Percentiles rank a stretch among this genome's conserved stretches.
Evolutionary conservation across 2,329 filamentous ascomycete species (phyloP).

Genomic region (Colletotrichum filicis): DNA sequence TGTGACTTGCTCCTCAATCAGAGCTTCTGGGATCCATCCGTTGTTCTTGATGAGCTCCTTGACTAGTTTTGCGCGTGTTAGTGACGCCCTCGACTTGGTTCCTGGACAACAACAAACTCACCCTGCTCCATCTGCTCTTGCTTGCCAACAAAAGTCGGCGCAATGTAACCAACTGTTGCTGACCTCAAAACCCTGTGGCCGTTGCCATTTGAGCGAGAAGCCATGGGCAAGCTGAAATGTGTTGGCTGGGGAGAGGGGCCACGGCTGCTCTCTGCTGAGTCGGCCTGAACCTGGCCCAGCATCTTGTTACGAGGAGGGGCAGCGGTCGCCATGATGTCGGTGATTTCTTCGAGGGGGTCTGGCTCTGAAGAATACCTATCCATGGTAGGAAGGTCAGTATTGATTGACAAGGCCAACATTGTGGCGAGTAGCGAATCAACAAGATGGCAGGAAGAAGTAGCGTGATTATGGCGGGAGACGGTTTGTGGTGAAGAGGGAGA

Average conservation of each 20-base stretch:
- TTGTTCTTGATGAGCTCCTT: slow-evolving; percentile 82
- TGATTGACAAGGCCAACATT: slow-evolving; percentile 50
- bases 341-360: slow-evolving; percentile 49
- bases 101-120: slow-evolving; percentile 49
- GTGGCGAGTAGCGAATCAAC: slow-evolving; percentile 35
- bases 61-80: slow-evolving; percentile 60
- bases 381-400: slow-evolving; percentile 52
- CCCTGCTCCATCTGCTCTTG: slow-evolving; percentile 87
- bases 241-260: slow-evolving; percentile 89
- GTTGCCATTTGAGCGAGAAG: slow-evolving; percentile 62
- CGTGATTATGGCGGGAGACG: not conserved
- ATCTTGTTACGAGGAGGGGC: slow-evolving; percentile 51
- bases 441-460: not conserved
- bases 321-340: slow-evolving; percentile 45
- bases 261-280: slow-evolving; percentile 59
- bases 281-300: slow-evolving; percentile 52
- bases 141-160: slow-evolving; percentile 94
- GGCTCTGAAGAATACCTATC: slow-evolving; percentile 54
- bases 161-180: slow-evolving; percentile 92
- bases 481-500: not conserved
- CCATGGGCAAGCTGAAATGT: slow-evolving; percentile 79
- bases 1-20: slow-evolving; percentile 85
- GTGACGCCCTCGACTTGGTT: not conserved
- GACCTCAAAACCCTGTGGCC: slow-evolving; percentile 83
- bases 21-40: slow-evolving; percentile 86